A percentile compares a stretch with the other conserved stretches of the same genome.
phyloP scores from a whole-genome alignment of 164 flowering plant species.

The Chloranthus sessilifolius region DNA sequence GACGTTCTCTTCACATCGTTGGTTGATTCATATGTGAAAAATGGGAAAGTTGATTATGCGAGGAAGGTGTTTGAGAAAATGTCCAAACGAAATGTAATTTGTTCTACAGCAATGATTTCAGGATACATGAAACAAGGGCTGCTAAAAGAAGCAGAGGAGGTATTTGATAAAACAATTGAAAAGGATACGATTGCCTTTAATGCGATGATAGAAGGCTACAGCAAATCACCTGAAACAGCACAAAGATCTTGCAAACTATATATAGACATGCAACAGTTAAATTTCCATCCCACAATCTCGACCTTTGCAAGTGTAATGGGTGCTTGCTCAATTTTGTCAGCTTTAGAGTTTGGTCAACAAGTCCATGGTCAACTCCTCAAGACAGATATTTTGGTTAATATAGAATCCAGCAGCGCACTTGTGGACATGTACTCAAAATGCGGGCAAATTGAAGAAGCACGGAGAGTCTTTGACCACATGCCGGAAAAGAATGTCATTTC shows the following conservation, averaged over 20 bases:
- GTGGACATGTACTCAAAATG: conserved; percentile 89
- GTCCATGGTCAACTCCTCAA: conserved; percentile 69
- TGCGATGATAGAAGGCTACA: conserved; percentile 96
- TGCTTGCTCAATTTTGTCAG: conserved; percentile 67
- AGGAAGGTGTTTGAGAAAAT: conserved; percentile 65
- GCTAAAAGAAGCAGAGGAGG: conserved; percentile 57
- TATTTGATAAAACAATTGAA: conserved; percentile 40
- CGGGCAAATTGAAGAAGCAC: conserved; percentile 67
- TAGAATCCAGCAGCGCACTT: conserved; percentile 82
- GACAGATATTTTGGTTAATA: conserved; percentile 26
- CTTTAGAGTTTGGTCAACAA: conserved; percentile 67
- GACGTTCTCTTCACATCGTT: conserved; percentile 65
- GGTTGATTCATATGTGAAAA: conserved; percentile 69
- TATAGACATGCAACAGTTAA: conserved; percentile 52
- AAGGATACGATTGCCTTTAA: conserved; percentile 81
- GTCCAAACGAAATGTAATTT: conserved; percentile 56
- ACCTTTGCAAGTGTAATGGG: conserved; percentile 82
- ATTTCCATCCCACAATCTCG: conserved; percentile 60
- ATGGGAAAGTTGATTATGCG: conserved; percentile 53
- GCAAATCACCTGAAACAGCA: conserved; percentile 56
- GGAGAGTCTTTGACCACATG: conserved; percentile 64
- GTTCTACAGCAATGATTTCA: conserved; percentile 80
- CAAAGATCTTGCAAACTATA: conserved; percentile 50
- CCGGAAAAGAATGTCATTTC: conserved; percentile 64
- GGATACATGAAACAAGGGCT: conserved; percentile 71